Evolutionary conservation across 805 yeast species (phyloP), one percentile per base, ranked within the genome.

Genomic region (Saccharomycopsis sp.): DNA sequence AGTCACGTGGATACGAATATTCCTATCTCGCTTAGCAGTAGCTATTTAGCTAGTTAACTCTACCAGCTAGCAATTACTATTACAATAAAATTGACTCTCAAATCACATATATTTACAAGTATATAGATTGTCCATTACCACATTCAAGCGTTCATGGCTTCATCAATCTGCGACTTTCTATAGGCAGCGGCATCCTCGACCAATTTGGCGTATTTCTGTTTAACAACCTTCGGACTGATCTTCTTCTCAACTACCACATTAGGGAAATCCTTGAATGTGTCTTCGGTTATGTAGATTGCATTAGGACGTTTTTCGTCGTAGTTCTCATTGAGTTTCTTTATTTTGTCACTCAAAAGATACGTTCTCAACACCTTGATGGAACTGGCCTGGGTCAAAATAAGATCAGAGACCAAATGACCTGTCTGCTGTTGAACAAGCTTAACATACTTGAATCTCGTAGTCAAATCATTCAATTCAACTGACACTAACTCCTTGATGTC

Each of bases 401-500:
- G 54, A 35, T 62, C 64, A 14, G 64, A 55, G 7, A 62, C 52
- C 29, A 9, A 19, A 47, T 59, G 38, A 12, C 64, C 64, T 8
- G 60, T 38, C 19, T 53, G 22, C 29, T 25, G 53, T 47, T 60
- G 62, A 3, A 62, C 53, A 24, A 35, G 44, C 42, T 62, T 62
- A 35, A 59, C 51, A 41, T 53, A 59, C 29, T 56, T 34, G 49
- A 62, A 62, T 55, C 64, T 56, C 3, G 17, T 17, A 3, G 22
- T 7, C 47, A 62, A 51, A 34, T 59, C 58, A 20, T 38, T 17
- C 5, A 62, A 29, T 34, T 55, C 54, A 25, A 15, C 44, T 14
- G 41, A 23, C n/a, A 53, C 14, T 25, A 58, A 19, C 14, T 54
- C 52, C 17, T 53, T 55, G 15, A 56, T 52, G 3, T 29, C 44